phyloP scores from a whole-genome alignment of 768 basidiomycete species.

The Pleurotus citrinopileatus region DNA sequence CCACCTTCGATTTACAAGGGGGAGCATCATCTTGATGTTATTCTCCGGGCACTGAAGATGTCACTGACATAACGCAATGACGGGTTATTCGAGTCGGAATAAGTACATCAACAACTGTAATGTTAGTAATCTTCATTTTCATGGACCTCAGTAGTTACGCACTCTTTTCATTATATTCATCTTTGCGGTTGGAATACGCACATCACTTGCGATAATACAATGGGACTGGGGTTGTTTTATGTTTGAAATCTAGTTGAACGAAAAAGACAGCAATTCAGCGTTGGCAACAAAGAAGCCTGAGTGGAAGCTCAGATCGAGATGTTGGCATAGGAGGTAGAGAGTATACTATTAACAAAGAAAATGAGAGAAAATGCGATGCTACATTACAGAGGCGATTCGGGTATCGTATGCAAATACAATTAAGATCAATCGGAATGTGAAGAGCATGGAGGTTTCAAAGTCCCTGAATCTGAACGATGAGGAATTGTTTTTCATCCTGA shows the following conservation, averaged over 20 bases:
- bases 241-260: too few species aligned
- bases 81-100: background rate
- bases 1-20: conserved; percentile 6
- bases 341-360: background rate
- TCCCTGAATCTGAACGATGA: conserved; percentile 87
- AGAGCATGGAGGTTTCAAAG: conserved; percentile 39
- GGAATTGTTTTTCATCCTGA: conserved; percentile 90
- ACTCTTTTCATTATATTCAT: too few species aligned
- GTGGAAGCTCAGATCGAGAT: background rate
- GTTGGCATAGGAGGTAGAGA: background rate
- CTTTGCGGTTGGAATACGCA: too few species aligned
- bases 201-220: too few species aligned
- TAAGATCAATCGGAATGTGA: conserved; percentile 7
- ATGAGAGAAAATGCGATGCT: background rate
- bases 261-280: background rate
- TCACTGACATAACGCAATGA: background rate
- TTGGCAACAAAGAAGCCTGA: background rate
- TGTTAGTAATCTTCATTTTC: background rate
- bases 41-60: conserved; percentile 4
- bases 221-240: too few species aligned
- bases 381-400: conserved; percentile 5
- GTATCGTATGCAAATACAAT: conserved; percentile 10
- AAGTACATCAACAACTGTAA: background rate
- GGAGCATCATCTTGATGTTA: conserved; percentile 6
- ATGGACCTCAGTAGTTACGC: background rate